phyloP scores from a whole-genome alignment of 805 yeast species.

The Starmerella cellae region DNA sequence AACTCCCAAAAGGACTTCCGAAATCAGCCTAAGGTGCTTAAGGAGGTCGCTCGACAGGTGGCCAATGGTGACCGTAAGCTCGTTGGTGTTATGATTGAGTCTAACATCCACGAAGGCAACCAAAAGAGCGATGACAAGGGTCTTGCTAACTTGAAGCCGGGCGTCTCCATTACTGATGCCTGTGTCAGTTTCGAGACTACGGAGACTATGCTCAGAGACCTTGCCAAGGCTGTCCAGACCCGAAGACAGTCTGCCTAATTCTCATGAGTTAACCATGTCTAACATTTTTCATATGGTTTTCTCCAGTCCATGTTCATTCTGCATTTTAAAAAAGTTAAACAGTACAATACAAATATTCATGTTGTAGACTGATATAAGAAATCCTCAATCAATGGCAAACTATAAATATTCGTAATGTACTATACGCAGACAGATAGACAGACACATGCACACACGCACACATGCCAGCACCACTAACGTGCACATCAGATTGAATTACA shows the following conservation, averaged over 20 bases:
- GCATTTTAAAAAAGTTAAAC: conserved; percentile 9
- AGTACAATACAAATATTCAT: too few relatives aligned
- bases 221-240: conserved; percentile 69
- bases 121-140: conserved; percentile 56
- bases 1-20: conserved; percentile 87
- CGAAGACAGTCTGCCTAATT: conserved; percentile 31
- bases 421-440: too few relatives aligned
- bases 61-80: conserved; percentile 65
- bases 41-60: conserved; percentile 68
- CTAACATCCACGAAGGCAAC: conserved; percentile 80
- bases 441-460: too few relatives aligned
- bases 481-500: too few relatives aligned
- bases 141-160: conserved; percentile 60
- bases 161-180: conserved; percentile 94
- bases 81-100: conserved; percentile 93
- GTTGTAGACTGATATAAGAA: too few relatives aligned
- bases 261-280: background rate
- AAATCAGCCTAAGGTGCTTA: conserved; percentile 90
- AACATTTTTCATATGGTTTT: background rate
- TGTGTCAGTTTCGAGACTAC: conserved; percentile 91
- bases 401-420: too few relatives aligned
- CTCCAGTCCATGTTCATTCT: background rate
- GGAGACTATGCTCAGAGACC: conserved; percentile 58
- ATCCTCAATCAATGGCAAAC: too few relatives aligned
- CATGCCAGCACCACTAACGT: too few relatives aligned